A percentile compares a stretch with the other conserved stretches of the same genome.
Conservation (phyloP, 257 asterid genomes). For the Nicotiana tabacum region DNA sequence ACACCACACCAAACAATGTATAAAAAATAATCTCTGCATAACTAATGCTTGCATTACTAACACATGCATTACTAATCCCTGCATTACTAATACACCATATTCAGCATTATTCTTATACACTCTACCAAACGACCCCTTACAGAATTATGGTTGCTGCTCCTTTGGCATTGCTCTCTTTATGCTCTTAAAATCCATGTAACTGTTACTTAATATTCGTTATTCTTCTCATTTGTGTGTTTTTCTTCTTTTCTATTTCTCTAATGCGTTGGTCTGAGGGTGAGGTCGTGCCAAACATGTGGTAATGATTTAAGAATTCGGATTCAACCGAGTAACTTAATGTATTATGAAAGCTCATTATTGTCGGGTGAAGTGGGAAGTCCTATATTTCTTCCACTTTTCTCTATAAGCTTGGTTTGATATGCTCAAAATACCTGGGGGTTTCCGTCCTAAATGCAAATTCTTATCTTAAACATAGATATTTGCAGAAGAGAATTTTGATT, state of each 20-base stretch:
- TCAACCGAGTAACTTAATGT: background rate
- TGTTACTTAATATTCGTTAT: background rate
- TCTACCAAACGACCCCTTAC: too few species aligned
- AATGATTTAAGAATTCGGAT: too few species aligned
- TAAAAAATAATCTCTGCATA: too few species aligned
- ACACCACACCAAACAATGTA: too few species aligned
- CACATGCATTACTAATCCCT: too few species aligned
- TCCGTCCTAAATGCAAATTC: background rate
- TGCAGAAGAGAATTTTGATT: background rate
- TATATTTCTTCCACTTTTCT: background rate
- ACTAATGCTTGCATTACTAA: too few species aligned
- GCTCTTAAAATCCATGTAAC: background rate
- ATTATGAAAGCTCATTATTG: background rate
- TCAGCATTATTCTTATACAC: too few species aligned
- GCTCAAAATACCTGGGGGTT: background rate
- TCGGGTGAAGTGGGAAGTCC: background rate
- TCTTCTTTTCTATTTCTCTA: too few species aligned
- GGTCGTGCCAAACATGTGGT: too few species aligned
- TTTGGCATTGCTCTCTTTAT: background rate
- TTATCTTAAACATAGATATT: background rate
- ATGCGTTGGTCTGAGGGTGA: too few species aligned
- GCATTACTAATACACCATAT: too few species aligned
- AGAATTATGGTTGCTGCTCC: background rate
- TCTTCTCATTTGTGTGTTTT: background rate
- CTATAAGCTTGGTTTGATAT: background rate